Percentiles rank a stretch among this genome's conserved stretches.
phyloP scores from a whole-genome alignment of 2,329 filamentous ascomycete species.

The Coniochaeta hoffmannii region DNA sequence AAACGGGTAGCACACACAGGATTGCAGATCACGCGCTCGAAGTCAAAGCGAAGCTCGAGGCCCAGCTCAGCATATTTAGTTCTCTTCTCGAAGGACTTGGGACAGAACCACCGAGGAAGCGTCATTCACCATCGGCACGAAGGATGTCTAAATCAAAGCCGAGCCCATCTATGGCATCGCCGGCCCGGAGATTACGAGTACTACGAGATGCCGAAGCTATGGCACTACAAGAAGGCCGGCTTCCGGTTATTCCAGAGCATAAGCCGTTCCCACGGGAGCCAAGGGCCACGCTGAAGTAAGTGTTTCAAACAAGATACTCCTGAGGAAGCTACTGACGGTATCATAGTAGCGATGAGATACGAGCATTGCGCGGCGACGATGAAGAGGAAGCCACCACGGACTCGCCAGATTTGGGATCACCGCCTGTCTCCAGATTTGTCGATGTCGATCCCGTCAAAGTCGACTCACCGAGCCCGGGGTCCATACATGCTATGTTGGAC shows the following conservation, averaged over 20 bases:
- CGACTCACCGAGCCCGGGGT: constrained; percentile 34
- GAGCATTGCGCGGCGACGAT: constrained; percentile 40
- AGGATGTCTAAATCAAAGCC: constrained; percentile 33
- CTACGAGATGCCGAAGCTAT: constrained; percentile 45
- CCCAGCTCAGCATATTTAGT: constrained; percentile 64
- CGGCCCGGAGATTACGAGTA: constrained; percentile 45
- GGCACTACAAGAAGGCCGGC: constrained; percentile 42
- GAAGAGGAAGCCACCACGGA: constrained; percentile 43
- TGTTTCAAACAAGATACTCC: neutral
- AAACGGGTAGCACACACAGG: constrained; percentile 50
- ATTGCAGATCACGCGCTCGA: constrained; percentile 59
- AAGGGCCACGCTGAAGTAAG: constrained; percentile 61
- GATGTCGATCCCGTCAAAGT: constrained; percentile 47
- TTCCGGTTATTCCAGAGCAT: constrained; percentile 64
- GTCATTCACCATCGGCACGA: constrained; percentile 31
- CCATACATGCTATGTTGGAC: constrained; percentile 4
- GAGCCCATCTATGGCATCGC: constrained; percentile 33
- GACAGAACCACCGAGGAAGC: constrained; percentile 47
- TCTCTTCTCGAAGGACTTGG: constrained; percentile 60
- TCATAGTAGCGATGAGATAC: constrained; percentile 51
- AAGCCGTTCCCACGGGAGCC: constrained; percentile 61
- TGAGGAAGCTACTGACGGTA: constrained; percentile 19
- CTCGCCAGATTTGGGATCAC: constrained; percentile 63
- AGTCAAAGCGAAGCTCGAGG: constrained; percentile 65
- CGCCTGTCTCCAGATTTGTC: constrained; percentile 51